A percentile compares a stretch with the other conserved stretches of the same genome.
Evolutionary conservation across 1,284 basidiomycete genomes (phyloP).

Genomic region (Irpex sp.): DNA sequence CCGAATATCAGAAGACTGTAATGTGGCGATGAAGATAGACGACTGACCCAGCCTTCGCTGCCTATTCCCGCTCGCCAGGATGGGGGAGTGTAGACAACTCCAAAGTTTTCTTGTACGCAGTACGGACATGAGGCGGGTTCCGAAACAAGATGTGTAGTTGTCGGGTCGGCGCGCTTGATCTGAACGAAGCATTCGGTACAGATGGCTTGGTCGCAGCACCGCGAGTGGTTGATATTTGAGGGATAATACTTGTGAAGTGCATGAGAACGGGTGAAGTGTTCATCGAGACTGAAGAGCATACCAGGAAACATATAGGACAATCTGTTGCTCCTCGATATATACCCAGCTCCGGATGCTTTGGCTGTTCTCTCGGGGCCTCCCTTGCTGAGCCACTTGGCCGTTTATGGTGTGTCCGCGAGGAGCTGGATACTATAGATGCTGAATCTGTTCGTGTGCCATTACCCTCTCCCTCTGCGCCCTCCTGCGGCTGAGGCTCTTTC

Average conservation of each 20-base stretch:
- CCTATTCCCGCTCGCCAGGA: conserved; percentile 74
- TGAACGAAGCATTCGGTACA: conserved; percentile 99
- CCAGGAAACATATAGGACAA: conserved; percentile 99
- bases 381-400: conserved; percentile 42
- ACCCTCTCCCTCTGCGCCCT: conserved; percentile 30
- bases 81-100: conserved; percentile 87
- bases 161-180: conserved; percentile 95
- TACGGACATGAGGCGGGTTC: conserved; percentile 96
- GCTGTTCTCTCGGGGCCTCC: conserved; percentile 57
- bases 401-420: conserved; percentile 39
- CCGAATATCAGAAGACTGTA: conserved; percentile 2
- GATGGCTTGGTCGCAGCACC: conserved; percentile 97
- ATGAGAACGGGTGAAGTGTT: conserved; percentile 11
- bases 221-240: conserved; percentile 91
- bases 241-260: conserved; percentile 74
- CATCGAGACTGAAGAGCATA: conserved; percentile 41
- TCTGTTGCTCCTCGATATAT: conserved; percentile 88
- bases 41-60: conserved; percentile 61
- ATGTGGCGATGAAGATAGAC: conserved; percentile 3
- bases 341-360: conserved; percentile 63
- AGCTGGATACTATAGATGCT: conserved; percentile 22
- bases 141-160: conserved; percentile 86
- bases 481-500: conserved; percentile 54
- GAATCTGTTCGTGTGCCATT: conserved; percentile 26
- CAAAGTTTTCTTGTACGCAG: conserved; percentile 96